Conservation (phyloP, 108 stramenopile genomes). For the Cylindrotheca fusiformis region DNA sequence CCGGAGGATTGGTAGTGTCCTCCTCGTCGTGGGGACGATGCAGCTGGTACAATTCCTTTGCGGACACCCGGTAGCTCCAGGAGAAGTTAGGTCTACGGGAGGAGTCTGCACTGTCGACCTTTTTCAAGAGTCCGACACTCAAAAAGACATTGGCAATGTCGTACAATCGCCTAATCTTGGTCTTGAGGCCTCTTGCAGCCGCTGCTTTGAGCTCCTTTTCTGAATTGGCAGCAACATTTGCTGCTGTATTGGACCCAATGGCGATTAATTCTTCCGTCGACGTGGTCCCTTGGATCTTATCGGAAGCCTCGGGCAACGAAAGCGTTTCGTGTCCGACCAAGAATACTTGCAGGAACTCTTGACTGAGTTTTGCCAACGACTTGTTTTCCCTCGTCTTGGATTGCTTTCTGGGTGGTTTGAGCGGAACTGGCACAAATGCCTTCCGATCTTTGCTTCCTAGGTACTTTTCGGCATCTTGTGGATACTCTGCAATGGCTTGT, state of each 20-base stretch:
- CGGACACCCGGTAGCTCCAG: conserved; percentile 51
- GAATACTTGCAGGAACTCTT: conserved; percentile 85
- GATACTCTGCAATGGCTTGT: conserved; percentile 51
- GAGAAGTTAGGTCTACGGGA: conserved; percentile 54
- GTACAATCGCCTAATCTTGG: conserved; percentile 93
- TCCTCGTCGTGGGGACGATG: not conserved
- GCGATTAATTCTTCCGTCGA: conserved; percentile 26
- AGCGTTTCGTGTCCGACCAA: conserved; percentile 64
- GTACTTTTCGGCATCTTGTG: conserved; percentile 33
- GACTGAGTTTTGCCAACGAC: conserved; percentile 75
- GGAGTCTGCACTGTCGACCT: conserved; percentile 42
- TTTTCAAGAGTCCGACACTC: conserved; percentile 70
- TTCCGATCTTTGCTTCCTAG: conserved; percentile 10
- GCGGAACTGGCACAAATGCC: not conserved
- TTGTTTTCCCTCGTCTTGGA: conserved; percentile 38
- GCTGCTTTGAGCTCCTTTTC: conserved; percentile 30
- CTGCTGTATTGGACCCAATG: conserved; percentile 9
- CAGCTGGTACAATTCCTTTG: conserved; percentile 33
- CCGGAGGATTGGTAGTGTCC: not conserved
- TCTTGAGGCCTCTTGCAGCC: conserved; percentile 71
- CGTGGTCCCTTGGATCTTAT: conserved; percentile 67
- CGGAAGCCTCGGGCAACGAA: conserved; percentile 67
- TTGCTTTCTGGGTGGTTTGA: not conserved
- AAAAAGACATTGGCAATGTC: conserved; percentile 95
- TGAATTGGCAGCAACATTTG: not conserved